A percentile compares a stretch with the other conserved stretches of the same genome.
These are phyloP conservation scores for Cercospora sesami DNA, from an alignment of 2,329 filamentous ascomycete genomes.

Conservation along the genomic window DNA sequence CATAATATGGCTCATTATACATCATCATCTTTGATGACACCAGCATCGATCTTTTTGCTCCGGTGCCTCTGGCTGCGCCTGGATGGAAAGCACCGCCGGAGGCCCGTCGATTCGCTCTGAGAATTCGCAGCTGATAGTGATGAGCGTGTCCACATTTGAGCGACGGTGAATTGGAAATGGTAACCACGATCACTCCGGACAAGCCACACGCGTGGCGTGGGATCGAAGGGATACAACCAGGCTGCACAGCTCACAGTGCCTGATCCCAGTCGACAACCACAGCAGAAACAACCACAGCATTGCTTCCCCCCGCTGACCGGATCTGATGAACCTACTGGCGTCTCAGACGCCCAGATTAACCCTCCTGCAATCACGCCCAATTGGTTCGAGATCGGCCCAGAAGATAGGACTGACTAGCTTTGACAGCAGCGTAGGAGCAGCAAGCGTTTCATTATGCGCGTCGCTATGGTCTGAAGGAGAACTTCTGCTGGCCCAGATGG, in stretches of 20 bases:
- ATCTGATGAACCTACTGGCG: conserved; percentile 8
- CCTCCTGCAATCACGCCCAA: conserved; percentile 21
- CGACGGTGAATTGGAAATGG: background rate
- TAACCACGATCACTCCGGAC: background rate
- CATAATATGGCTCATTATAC: conserved; percentile 14
- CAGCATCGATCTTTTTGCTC: conserved; percentile 9
- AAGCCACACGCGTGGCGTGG: background rate
- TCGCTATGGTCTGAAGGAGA: background rate
- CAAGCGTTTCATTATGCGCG: background rate
- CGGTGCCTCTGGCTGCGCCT: background rate
- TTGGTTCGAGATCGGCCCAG: conserved; percentile 3
- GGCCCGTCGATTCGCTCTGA: background rate
- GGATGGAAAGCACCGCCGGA: background rate
- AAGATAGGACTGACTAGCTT: background rate
- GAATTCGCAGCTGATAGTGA: background rate
- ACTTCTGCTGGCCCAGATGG: background rate
- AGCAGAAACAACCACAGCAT: conserved; percentile 11
- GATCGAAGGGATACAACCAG: conserved; percentile 1
- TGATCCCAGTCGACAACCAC: conserved; percentile 7
- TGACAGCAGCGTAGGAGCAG: background rate
- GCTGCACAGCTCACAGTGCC: background rate
- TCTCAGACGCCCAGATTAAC: background rate
- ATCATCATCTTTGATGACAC: conserved; percentile 10
- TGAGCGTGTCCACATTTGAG: background rate
- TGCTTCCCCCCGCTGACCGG: conserved; percentile 5